phyloP scores from a whole-genome alignment of 768 basidiomycete genomes.

The Chalciporus pseudorubinellus region DNA sequence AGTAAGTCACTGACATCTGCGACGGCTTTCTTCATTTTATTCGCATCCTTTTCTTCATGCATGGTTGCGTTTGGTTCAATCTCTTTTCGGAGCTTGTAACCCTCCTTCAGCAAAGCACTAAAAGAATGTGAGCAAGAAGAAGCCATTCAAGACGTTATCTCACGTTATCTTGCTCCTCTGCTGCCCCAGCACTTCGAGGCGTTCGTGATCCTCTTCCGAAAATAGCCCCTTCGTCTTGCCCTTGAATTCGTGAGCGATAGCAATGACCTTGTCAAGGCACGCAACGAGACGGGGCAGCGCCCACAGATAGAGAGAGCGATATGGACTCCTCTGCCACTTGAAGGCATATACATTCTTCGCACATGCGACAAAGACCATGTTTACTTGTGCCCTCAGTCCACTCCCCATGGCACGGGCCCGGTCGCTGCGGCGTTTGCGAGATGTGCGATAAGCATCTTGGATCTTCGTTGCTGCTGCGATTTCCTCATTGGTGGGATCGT shows the following conservation, averaged over 20 bases:
- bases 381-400: conserved; percentile 18
- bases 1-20: conserved; percentile 29
- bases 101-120: conserved; percentile 21
- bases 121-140: too few relatives aligned
- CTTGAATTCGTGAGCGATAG: conserved; percentile 30
- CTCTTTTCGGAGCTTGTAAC: conserved; percentile 26
- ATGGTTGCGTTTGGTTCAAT: conserved; percentile 32
- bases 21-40: conserved; percentile 27
- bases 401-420: conserved; percentile 11
- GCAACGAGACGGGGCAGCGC: conserved; percentile 41
- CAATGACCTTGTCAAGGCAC: conserved; percentile 37
- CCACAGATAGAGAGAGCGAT: conserved; percentile 37
- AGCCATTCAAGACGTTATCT: too few relatives aligned
- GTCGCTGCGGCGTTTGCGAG: conserved; percentile 2
- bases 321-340: conserved; percentile 29
- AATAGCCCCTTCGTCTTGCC: conserved; percentile 31
- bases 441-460: conserved; percentile 15
- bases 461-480: conserved; percentile 22
- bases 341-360: conserved; percentile 25
- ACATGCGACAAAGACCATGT: conserved; percentile 29
- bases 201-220: conserved; percentile 28
- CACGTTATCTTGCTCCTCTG: conserved; percentile 28
- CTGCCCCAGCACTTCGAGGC: conserved; percentile 33
- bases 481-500: conserved; percentile 28
- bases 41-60: conserved; percentile 26